phyloP scores from a whole-genome alignment of 805 yeast genomes.

The Kluyveromyces wickerhamii region DNA sequence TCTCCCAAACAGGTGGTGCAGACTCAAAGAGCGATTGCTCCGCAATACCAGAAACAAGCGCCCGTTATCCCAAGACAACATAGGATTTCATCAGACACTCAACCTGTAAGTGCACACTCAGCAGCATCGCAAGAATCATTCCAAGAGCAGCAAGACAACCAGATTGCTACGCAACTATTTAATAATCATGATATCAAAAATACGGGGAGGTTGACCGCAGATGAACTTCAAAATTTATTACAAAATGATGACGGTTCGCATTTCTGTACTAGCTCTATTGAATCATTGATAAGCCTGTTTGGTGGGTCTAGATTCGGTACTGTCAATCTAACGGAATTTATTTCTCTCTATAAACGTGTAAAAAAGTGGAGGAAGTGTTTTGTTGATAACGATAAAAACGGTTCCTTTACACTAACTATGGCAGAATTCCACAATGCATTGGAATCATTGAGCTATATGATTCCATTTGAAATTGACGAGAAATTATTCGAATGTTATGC shows the following conservation, averaged over 20 bases:
- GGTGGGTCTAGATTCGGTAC: conserved; percentile 31
- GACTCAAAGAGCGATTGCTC: background rate
- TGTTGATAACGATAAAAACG: conserved; percentile 30
- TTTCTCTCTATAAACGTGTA: conserved; percentile 27
- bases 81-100: background rate
- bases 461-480: conserved; percentile 29
- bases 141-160: conserved; percentile 20
- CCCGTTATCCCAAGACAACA: background rate
- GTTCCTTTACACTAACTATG: conserved; percentile 25
- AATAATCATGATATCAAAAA: conserved; percentile 26
- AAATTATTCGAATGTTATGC: conserved; percentile 31
- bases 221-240: conserved; percentile 27
- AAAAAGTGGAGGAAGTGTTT: conserved; percentile 31
- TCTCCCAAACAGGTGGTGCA: too few relatives aligned
- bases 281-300: conserved; percentile 28
- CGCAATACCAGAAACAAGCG: background rate
- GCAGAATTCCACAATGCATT: conserved; percentile 29
- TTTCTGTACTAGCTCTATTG: conserved; percentile 29
- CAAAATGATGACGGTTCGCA: conserved; percentile 30
- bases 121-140: conserved; percentile 4
- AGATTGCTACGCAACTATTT: conserved; percentile 26
- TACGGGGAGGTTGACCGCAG: conserved; percentile 26
- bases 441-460: conserved; percentile 28
- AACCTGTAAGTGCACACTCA: background rate
- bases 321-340: conserved; percentile 26